Percentiles rank a stretch among this genome's conserved stretches.
These are phyloP conservation scores for Aureobasidium sp. DNA, from an alignment of 2,329 filamentous ascomycete genomes.

Conservation along the genomic window DNA sequence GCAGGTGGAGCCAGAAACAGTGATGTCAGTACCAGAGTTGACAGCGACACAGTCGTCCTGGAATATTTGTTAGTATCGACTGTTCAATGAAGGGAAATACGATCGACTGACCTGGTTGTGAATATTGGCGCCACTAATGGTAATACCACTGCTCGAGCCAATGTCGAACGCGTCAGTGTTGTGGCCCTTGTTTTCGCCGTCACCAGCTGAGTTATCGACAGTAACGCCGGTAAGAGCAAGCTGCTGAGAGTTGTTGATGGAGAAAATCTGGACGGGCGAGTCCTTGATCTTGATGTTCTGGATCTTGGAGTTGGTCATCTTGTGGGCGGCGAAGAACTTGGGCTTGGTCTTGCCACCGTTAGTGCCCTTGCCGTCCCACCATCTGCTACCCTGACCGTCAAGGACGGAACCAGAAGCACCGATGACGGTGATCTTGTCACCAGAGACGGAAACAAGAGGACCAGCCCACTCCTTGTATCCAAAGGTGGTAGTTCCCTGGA, in stretches of 20 bases:
- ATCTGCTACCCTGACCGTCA: constrained; percentile 47
- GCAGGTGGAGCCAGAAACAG: constrained; percentile 35
- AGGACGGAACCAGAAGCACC: constrained; percentile 45
- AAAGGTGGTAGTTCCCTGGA: constrained; percentile 57
- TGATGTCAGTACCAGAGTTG: constrained; percentile 32
- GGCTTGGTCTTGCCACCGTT: constrained; percentile 56
- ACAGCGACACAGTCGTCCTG: constrained; percentile 23
- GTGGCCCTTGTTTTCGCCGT: constrained; percentile 22
- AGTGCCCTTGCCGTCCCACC: constrained; percentile 54
- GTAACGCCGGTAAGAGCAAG: constrained; percentile 42
- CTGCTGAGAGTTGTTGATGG: constrained; percentile 33
- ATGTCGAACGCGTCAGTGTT: constrained; percentile 26
- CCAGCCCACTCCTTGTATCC: constrained; percentile 58
- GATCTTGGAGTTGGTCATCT: constrained; percentile 43
- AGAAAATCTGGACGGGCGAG: constrained; percentile 47
- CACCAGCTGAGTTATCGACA: constrained; percentile 50
- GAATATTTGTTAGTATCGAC: no score
- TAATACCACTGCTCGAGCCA: constrained; percentile 17
- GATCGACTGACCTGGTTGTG: constrained; percentile 17
- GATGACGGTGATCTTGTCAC: constrained; percentile 45
- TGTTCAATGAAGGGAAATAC: no score
- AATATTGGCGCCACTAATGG: constrained; percentile 20
- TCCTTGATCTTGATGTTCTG: constrained; percentile 43
- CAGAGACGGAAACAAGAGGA: constrained; percentile 53
- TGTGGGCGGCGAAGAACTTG: constrained; percentile 53